A percentile compares a stretch with the other conserved stretches of the same genome.
Evolutionary conservation across 805 yeast species (phyloP).

Genomic region (Lipomyces chichibuensis): DNA sequence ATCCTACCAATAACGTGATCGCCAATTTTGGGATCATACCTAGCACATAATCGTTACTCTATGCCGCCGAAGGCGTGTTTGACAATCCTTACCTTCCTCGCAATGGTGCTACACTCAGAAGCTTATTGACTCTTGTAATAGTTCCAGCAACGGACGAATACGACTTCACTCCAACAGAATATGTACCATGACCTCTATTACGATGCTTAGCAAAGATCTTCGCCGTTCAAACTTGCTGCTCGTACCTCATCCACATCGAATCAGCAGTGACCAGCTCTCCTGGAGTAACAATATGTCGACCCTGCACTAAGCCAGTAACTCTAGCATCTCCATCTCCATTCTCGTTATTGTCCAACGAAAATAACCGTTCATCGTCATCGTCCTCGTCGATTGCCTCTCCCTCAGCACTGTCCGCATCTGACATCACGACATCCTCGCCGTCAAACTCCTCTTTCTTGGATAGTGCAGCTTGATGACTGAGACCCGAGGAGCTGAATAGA

Average conservation of each 20-base stretch:
- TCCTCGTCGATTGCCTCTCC: conserved; percentile 42
- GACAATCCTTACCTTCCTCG: conserved; percentile 65
- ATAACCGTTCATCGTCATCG: conserved; percentile 38
- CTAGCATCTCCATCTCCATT: conserved; percentile 16
- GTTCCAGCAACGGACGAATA: conserved; percentile 93
- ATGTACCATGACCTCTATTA: conserved; percentile 89
- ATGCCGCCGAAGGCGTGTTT: no score
- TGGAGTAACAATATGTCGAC: conserved; percentile 73
- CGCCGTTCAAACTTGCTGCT: not conserved
- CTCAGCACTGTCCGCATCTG: conserved; percentile 15
- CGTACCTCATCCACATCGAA: conserved; percentile 81
- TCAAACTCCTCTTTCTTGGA: conserved; percentile 1
- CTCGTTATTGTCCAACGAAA: conserved; percentile 17
- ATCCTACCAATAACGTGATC: conserved; percentile 94
- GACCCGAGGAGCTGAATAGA: conserved; percentile 25
- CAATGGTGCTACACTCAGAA: conserved; percentile 82
- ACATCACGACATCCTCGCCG: conserved; percentile 16
- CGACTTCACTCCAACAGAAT: conserved; percentile 62
- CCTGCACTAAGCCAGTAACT: conserved; percentile 24
- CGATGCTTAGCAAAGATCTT: not conserved
- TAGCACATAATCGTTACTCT: not conserved
- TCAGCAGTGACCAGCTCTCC: conserved; percentile 97
- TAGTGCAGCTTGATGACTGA: conserved; percentile 2
- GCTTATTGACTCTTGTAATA: conserved; percentile 79
- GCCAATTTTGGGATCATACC: conserved; percentile 81